phyloP scores from a whole-genome alignment of 345 rosid species.

The Melaleuca quinquenervia region DNA sequence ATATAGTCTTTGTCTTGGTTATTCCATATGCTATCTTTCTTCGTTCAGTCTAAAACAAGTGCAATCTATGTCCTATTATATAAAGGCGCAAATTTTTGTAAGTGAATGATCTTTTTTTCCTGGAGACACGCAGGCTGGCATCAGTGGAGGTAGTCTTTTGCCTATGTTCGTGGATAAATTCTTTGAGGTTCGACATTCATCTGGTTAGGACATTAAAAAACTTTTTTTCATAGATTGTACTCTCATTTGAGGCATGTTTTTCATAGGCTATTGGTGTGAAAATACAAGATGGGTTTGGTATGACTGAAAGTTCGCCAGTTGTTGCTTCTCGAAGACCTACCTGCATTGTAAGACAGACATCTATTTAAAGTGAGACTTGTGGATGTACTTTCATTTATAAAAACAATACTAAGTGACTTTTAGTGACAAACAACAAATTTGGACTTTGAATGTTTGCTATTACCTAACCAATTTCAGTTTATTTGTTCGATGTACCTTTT shows the following conservation, averaged over 20 bases:
- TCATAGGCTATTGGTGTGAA: conserved; percentile 71
- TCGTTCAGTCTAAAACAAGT: not conserved
- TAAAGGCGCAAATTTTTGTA: not conserved
- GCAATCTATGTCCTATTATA: not conserved
- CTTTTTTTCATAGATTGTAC: not conserved
- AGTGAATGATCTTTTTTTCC: not conserved
- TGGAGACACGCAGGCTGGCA: conserved; percentile 51
- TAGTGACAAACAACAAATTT: not conserved
- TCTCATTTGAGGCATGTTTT: not conserved
- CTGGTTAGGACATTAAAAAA: not conserved
- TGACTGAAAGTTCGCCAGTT: conserved; percentile 90
- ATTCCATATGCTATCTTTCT: not conserved
- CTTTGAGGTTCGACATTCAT: conserved; percentile 44
- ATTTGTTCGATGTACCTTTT: not conserved
- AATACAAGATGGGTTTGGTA: conserved; percentile 83
- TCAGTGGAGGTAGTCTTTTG: conserved; percentile 90
- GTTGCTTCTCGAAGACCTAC: conserved; percentile 44
- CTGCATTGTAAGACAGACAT: conserved; percentile 45
- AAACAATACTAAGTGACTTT: not conserved
- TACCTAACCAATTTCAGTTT: not conserved
- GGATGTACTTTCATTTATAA: not conserved
- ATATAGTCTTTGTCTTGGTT: not conserved
- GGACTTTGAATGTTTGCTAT: not conserved
- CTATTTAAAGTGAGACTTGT: not conserved
- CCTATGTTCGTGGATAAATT: conserved; percentile 74